Evolutionary conservation across 768 basidiomycete genomes (phyloP), one percentile per base, ranked within the genome.

Genomic region (Leucosporidium scottii): DNA sequence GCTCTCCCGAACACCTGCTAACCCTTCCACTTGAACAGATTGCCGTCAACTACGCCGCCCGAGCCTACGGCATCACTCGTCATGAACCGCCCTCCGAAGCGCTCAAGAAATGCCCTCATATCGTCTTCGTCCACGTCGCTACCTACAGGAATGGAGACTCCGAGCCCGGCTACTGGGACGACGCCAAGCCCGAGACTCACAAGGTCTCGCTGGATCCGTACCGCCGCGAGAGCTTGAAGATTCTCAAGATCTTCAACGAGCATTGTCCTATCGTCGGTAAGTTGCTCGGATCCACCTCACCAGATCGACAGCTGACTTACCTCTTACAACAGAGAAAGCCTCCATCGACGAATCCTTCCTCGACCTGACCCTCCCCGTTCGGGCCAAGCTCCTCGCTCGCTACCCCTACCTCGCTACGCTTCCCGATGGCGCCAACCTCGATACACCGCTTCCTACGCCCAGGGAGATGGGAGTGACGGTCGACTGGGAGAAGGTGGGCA

Each of bases 271-370:
- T 74, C 21, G 73, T 74, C 56, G 72, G 72, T 73, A 15, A 8
- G 74, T 59, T 12, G 39, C 15, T 34, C 15, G 39, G 21, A 15
- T 17, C 30, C 8, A 36, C 34, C 4, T 25, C 15, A 2, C 0
- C 20, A 15, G 18, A n/a, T n/a, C n/a, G n/a, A n/a, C n/a, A n/a
- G 12, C 49, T 28, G 20, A 44, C 5, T n/a, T n/a, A 17, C 13
- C 7, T 28, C 39, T 5, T 51, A 3, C 50, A 13, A 8, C 77
- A 93, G 94, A 99, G 79, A 96, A 93, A 77, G 96, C 96, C 28
- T 94, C 91, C 0, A 96, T 98, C 47, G 96, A 98, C 75, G 96
- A 99, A 74, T 92, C 91, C 0, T 99, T 93, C 78, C 85, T 98
- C 65, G 94, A 98, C 77, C 84, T 98, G 64, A 90, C 92, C 4